phyloP scores from a whole-genome alignment of 2,329 filamentous ascomycete genomes.

The Sporothrix protearum region DNA sequence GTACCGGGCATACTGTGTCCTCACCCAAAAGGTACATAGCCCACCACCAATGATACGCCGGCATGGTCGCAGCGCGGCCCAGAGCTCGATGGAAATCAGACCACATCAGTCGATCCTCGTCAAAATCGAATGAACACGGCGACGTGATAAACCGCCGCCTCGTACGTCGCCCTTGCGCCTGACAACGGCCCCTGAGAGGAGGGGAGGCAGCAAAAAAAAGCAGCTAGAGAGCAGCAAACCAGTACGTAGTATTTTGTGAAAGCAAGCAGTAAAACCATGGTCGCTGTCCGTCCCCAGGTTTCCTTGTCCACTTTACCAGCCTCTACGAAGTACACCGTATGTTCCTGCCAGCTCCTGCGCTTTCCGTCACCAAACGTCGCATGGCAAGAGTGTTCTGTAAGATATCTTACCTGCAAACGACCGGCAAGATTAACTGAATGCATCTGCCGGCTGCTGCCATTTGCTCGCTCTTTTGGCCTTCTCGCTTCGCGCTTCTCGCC shows the following conservation, averaged over 20 bases:
- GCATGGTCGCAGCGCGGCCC: slow-evolving; percentile 25
- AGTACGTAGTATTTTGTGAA: neutral
- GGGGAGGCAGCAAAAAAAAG: neutral
- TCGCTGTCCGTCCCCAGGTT: neutral
- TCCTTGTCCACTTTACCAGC: neutral
- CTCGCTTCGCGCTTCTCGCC: neutral
- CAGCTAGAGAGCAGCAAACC: neutral
- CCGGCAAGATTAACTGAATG: neutral
- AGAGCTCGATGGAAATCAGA: slow-evolving; percentile 29
- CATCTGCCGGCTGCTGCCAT: neutral
- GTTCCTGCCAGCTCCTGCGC: neutral
- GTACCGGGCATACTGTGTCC: neutral
- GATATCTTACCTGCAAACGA: neutral
- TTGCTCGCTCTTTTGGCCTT: neutral
- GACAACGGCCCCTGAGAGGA: neutral
- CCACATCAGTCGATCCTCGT: slow-evolving; percentile 31
- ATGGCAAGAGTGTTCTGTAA: neutral
- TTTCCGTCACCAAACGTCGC: neutral
- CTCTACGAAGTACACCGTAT: neutral
- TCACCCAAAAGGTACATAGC: too few species aligned
- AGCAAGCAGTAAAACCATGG: neutral
- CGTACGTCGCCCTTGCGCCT: slow-evolving; percentile 20
- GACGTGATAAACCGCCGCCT: slow-evolving; percentile 25
- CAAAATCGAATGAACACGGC: slow-evolving; percentile 27
- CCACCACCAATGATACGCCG: slow-evolving; percentile 21